phyloP scores from a whole-genome alignment of 345 rosid genomes.

The Aquilaria malaccensis region DNA sequence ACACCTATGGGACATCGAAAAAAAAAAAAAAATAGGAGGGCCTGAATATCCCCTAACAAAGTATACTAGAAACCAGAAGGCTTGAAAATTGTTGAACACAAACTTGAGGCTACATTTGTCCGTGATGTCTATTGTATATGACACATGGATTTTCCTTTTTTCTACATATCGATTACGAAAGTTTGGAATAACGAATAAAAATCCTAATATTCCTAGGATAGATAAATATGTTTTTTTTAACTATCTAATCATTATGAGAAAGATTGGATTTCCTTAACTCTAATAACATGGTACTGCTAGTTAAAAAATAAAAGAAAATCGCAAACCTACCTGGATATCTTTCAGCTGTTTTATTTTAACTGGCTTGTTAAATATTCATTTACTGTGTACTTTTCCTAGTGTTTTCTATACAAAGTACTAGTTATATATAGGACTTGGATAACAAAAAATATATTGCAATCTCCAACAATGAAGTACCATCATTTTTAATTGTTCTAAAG shows the following conservation, averaged over 20 bases:
- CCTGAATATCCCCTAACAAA: too few species aligned
- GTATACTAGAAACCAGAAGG: too few species aligned
- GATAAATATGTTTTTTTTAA: neutral
- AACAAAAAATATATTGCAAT: constrained; percentile 2
- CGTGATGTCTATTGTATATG: too few species aligned
- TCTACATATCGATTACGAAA: constrained; percentile 12
- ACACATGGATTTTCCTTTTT: neutral
- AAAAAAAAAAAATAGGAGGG: too few species aligned
- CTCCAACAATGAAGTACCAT: constrained; percentile 7
- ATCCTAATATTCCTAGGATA: constrained; percentile 17
- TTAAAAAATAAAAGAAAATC: constrained; percentile 12
- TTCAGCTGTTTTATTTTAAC: constrained; percentile 9
- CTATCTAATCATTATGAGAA: constrained; percentile 21
- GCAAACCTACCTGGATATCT: constrained; percentile 15
- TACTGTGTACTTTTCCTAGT: too few species aligned
- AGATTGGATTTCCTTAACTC: constrained; percentile 13
- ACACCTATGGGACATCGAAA: too few species aligned
- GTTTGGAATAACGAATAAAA: constrained; percentile 8
- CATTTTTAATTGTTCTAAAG: constrained; percentile 9
- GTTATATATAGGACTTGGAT: neutral
- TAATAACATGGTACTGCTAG: neutral
- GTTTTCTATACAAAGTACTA: too few species aligned
- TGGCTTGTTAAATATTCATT: neutral
- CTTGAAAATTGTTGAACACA: too few species aligned
- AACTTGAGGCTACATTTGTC: too few species aligned